These are phyloP conservation scores for Russula olivacea DNA, from an alignment of 768 basidiomycete species.

Conservation along the genomic window DNA sequence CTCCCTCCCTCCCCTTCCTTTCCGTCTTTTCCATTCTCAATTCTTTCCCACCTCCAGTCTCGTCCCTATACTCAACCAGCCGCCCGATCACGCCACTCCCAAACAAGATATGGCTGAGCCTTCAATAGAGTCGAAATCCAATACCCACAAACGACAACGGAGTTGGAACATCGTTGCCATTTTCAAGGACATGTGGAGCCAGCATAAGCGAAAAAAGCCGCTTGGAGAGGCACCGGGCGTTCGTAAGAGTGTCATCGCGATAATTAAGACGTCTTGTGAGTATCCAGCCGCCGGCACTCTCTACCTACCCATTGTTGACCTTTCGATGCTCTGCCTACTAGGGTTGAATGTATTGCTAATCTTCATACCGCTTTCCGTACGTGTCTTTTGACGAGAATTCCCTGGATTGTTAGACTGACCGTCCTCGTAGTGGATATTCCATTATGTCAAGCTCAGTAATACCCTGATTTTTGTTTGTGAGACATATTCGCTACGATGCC, in stretches of 20 bases:
- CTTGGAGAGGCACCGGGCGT: conserved; percentile 43
- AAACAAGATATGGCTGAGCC: neutral
- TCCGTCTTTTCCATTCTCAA: neutral
- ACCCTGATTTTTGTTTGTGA: conserved; percentile 70
- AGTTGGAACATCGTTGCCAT: neutral
- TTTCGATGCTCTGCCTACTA: conserved; percentile 28
- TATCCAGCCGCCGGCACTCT: neutral
- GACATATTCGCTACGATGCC: conserved; percentile 28
- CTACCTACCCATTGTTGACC: neutral
- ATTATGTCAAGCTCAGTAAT: conserved; percentile 50
- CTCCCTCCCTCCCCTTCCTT: neutral
- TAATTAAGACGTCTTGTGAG: conserved; percentile 55
- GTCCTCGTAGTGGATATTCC: conserved; percentile 56
- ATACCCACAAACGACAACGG: neutral
- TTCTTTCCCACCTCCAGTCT: neutral
- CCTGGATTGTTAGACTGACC: conserved; percentile 7
- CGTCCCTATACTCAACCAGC: neutral
- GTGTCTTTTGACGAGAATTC: conserved; percentile 22
- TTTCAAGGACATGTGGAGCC: neutral
- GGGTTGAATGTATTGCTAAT: conserved; percentile 67
- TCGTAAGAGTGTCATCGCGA: conserved; percentile 45
- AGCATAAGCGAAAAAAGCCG: conserved; percentile 22
- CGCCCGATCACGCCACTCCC: neutral
- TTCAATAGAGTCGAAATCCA: neutral
- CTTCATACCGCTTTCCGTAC: conserved; percentile 66